These are phyloP conservation scores for Fusarium mundagurra DNA, from an alignment of 2,329 filamentous ascomycete genomes.

Conservation along the genomic window DNA sequence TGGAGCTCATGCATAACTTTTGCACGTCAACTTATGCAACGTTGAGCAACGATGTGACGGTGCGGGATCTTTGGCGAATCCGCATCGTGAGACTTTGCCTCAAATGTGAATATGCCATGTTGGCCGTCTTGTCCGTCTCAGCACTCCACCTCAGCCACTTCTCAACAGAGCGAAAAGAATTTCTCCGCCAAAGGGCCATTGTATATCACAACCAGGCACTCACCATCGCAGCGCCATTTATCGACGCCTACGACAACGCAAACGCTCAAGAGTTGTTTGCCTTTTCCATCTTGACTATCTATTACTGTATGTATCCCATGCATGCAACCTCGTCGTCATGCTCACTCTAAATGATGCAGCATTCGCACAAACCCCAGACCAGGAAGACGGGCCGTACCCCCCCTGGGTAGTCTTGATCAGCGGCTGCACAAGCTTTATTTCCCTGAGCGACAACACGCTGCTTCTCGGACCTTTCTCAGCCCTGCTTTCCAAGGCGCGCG, in stretches of 20 bases:
- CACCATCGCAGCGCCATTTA: not conserved
- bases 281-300: not conserved
- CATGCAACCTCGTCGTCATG: accelerated
- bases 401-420: not conserved
- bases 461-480: not conserved
- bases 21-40: not conserved
- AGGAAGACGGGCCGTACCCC: not conserved
- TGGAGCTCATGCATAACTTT: not conserved
- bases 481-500: not conserved
- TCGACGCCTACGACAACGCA: not conserved
- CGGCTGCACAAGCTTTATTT: not conserved
- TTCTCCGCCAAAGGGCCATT: not conserved
- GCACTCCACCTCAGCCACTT: not conserved
- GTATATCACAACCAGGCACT: not conserved
- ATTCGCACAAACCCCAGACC: not conserved
- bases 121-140: not conserved
- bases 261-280: not conserved
- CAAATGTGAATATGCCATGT: not conserved
- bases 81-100: not conserved
- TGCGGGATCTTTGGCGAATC: not conserved
- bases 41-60: not conserved
- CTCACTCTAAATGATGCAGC: not conserved
- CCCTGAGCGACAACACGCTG: accelerated
- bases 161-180: accelerated
- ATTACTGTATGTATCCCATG: not conserved